Conservation (phyloP, 116 monocot genomes). For the Dioscorea cayenensis region DNA sequence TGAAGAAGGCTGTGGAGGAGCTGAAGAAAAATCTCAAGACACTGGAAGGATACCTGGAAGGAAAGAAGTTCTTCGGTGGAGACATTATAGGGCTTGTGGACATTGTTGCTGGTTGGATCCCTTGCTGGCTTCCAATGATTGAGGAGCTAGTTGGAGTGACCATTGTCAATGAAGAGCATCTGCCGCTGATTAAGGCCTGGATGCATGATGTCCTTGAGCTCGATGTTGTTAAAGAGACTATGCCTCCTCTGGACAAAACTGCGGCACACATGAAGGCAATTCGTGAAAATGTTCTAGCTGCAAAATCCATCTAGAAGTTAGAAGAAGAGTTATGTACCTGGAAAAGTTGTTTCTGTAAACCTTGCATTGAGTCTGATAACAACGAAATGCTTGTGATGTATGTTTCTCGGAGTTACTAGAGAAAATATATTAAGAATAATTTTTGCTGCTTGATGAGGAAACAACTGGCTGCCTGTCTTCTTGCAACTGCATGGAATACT, state of each 20-base stretch:
- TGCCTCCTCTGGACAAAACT: neutral
- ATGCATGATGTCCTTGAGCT: neutral
- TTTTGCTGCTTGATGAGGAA: too few species aligned
- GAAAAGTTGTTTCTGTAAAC: too few species aligned
- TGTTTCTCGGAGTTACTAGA: too few species aligned
- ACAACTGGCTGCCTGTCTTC: too few species aligned
- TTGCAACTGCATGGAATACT: too few species aligned
- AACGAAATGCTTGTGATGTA: too few species aligned
- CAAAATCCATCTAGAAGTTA: too few species aligned
- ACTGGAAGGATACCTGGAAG: neutral
- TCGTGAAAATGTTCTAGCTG: neutral
- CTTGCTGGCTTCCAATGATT: neutral
- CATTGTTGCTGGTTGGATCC: neutral
- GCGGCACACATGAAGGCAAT: neutral
- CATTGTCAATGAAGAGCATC: neutral
- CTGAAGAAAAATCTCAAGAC: neutral
- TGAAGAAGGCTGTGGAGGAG: neutral
- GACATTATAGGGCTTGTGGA: neutral
- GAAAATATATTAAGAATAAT: too few species aligned
- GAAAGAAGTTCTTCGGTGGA: constrained; percentile 1
- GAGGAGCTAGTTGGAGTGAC: neutral
- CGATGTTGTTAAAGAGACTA: neutral
- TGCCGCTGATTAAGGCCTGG: neutral
- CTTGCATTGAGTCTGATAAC: too few species aligned
- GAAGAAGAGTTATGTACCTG: too few species aligned